Base-by-base conservation (phyloP, 305 asterid genomes). In the Ilex paraguariensis region DNA sequence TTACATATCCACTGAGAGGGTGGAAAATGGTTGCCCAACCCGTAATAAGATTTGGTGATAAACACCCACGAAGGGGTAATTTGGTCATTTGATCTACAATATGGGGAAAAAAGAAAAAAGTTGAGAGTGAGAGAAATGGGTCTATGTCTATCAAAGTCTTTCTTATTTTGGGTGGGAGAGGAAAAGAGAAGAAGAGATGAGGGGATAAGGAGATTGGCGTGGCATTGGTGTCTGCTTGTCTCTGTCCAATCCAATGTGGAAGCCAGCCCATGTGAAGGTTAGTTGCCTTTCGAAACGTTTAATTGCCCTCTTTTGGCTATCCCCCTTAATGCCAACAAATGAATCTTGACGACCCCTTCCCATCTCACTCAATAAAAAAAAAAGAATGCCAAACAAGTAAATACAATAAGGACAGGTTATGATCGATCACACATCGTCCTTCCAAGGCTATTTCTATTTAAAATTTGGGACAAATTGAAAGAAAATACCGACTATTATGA, bases 151-250 rank as follows among this genome's bases (percentile, higher is more conserved):
- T 66, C 13, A 56, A 42, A 57, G 21, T 30, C 31, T 0, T 21
- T 21, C 28, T 57, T 52, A 8, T 5, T 66, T 31, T 11, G 57
- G 36, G 68, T 40, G 53, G 14, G 56, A 16, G 56, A 39, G 54
- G 33, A 49, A 59, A 57, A 51, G 46, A 15, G 15, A 57, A 6
- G 13, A 10, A 31, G 16, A 54, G 77, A 70, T 48, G 74, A 67
- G 66, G 57, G 62, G 75, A 77, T 65, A 67, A 77, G 73, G 11
- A 64, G 61, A 65, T 77, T 67, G 77, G 67, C 64, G 73, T 62
- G 77, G 68, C 59, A 54, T 64, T 57, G 75, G 71, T 56, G 66
- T 61, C 64, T 59, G 53, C 68, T 30, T 46, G 64, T 74, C 61
- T 59, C 52, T 50, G 72, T 77, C 79, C 73, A 57, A 69, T 64